Evolutionary conservation across 2,329 filamentous ascomycete genomes (phyloP).

Genomic region (Penicillium olsonii): DNA sequence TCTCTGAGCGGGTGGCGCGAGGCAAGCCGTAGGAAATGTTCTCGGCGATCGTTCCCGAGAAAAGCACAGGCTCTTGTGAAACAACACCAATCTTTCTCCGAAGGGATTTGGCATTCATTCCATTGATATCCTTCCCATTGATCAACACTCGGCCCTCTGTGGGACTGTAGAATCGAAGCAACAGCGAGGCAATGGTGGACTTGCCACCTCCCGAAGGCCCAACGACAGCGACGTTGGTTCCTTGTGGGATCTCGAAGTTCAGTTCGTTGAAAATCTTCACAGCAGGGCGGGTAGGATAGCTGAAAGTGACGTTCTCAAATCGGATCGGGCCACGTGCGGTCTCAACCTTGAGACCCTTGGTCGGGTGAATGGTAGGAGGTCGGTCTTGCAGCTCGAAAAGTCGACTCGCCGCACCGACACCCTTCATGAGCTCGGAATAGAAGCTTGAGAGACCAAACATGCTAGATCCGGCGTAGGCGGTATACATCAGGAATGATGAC

Average conservation of each 20-base stretch:
- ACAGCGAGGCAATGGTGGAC: slow-evolving; percentile 87
- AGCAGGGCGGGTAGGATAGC: slow-evolving; percentile 90
- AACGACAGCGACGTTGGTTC: slow-evolving; percentile 93
- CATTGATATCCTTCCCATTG: slow-evolving; percentile 77
- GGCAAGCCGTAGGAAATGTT: slow-evolving; percentile 94
- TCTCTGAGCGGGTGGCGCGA: slow-evolving; percentile 73
- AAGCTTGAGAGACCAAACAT: slow-evolving; percentile 93
- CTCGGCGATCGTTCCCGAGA: slow-evolving; percentile 72
- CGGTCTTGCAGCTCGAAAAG: slow-evolving; percentile 95
- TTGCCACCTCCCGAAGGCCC: slow-evolving; percentile 96
- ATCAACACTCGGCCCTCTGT: slow-evolving; percentile 77
- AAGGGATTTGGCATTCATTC: slow-evolving; percentile 90
- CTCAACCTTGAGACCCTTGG: slow-evolving; percentile 73
- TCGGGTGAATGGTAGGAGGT: slow-evolving; percentile 81
- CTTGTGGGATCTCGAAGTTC: slow-evolving; percentile 87
- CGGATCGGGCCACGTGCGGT: slow-evolving; percentile 87
- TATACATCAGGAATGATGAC: slow-evolving; percentile 98
- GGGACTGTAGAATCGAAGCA: slow-evolving; percentile 89
- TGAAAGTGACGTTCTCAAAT: slow-evolving; percentile 83
- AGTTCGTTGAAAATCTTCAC: slow-evolving; percentile 88
- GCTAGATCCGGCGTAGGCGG: slow-evolving; percentile 80
- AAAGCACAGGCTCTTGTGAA: slow-evolving; percentile 91
- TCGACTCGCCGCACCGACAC: slow-evolving; percentile 92
- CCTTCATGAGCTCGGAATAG: slow-evolving; percentile 99
- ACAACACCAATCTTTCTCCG: slow-evolving; percentile 93